Evolutionary conservation across 192 early-diverging fungal species (phyloP), one percentile per base, ranked within the genome.

Genomic region (Ambispora gerdemannii): DNA sequence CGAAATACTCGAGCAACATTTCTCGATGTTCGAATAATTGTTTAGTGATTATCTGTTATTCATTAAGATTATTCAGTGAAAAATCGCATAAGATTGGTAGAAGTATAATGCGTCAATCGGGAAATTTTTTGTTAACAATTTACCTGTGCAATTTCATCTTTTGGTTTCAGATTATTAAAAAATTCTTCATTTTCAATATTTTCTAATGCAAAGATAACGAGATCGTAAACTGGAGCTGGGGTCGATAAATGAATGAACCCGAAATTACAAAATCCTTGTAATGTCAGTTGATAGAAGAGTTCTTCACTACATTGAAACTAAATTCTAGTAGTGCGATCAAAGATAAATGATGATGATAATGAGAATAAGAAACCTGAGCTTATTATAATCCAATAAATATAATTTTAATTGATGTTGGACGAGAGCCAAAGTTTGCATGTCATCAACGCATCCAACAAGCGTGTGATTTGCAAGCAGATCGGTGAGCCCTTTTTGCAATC

Each of bases 1-100:
- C 86, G 75, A 95, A 98, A 74, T 97, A 97, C 66, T 97, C 94
- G 15, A 82, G 78, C 4, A 98, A 81, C 95, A 98, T 95, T 30
- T 90, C 88, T 3, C 83, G 76, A 43, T 82, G 67, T 3, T 77
- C 69, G 3, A 89, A 70, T 17, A 94, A 53, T 3, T 76, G 49
- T 0, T 81, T 71, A 15, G 68, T 63, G 4, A 88, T 84, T n/a
- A 78, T 75, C 81, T 85, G 69, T 32, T n/a, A 50, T 27, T 47
- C 32, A 67, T 63, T 24, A 33, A 27, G 13, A 30, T 36, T 17
- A 15, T 17, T 31, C 27, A 28, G 20, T 28, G 6, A n/a, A 1
- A 13, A 27, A 31, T 6, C 36, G 4, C 61, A 64, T 27, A 33
- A 35, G 31, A n/a, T n/a, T n/a, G n/a, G n/a, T n/a, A 34, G n/a